A percentile compares a stretch with the other conserved stretches of the same genome.
phyloP scores from a whole-genome alignment of 495 filamentous ascomycete species.

The Chlorociboria aeruginascens region DNA sequence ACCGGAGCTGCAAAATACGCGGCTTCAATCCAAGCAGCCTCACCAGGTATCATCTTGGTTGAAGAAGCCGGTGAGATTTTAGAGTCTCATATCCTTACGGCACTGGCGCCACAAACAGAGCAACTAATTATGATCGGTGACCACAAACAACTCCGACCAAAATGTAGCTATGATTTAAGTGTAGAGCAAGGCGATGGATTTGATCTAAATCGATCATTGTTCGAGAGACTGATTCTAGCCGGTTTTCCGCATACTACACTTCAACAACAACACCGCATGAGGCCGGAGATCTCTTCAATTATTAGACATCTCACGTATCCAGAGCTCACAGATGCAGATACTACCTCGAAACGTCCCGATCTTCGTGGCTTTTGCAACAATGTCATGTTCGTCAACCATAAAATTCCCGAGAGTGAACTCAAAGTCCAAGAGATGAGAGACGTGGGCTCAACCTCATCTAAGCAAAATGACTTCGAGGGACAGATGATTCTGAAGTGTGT shows the following conservation, averaged over 20 bases:
- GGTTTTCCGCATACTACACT: constrained; percentile 46
- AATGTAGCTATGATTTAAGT: constrained; percentile 36
- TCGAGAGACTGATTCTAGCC: constrained; percentile 52
- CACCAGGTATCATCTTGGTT: constrained; percentile 46
- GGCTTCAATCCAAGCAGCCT: constrained; percentile 35
- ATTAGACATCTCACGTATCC: constrained; percentile 53
- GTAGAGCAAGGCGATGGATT: constrained; percentile 58
- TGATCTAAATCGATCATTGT: constrained; percentile 60
- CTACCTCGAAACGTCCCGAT: constrained; percentile 35
- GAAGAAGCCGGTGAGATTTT: constrained; percentile 77
- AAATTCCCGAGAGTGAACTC: constrained; percentile 35
- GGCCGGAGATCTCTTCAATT: constrained; percentile 54
- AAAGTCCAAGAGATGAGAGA: constrained; percentile 38
- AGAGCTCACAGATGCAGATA: constrained; percentile 42
- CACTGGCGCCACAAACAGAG: constrained; percentile 44
- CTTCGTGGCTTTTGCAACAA: constrained; percentile 47
- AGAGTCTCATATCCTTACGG: constrained; percentile 58
- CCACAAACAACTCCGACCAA: constrained; percentile 62
- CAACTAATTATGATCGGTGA: constrained; percentile 69
- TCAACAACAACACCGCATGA: constrained; percentile 58
- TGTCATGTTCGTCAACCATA: constrained; percentile 58
- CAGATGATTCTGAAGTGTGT: constrained; percentile 56
- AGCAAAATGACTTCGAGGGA: constrained; percentile 57
- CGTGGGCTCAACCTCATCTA: constrained; percentile 25
- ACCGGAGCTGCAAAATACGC: constrained; percentile 57